Evolutionary conservation across 108 stramenopile genomes (phyloP), one percentile per base, ranked within the genome.

Genomic region (Discostella pseudostelligera): DNA sequence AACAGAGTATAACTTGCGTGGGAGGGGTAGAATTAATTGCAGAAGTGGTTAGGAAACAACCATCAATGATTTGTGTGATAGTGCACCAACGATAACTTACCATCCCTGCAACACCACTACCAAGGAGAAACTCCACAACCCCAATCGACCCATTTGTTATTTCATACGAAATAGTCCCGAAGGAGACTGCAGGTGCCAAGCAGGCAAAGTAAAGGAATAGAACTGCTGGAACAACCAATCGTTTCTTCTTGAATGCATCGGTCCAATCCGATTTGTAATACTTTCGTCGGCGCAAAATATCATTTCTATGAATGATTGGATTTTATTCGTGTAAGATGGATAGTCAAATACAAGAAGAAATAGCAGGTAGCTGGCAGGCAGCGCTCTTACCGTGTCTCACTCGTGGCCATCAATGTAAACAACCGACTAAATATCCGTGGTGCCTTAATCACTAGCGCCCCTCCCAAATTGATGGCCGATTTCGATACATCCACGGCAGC

Each of bases 151-250:
- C 89, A 49, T 82, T 83, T 13, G 97, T 98, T 22, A 93, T 84
- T 70, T 90, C 77, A 8, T 88, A 78, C 17, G 93, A 81, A 79
- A 96, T 94, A 12, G 93, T 94, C 1, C 96, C 96, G 66, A 98
- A 98, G 16, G 95, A 93, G 24, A 98, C 83, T 0, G 92, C 96
- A 6, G 98, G 98, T 17, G 95, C 76, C 13, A 98, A 73, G 55
- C 93, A 96, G 17, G 98, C 96, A 69, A 97, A 97, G 75, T 95
- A 98, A 0, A 98, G 83, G 74, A 98, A 98, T 20, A 96, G 56
- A 14, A 89, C 80, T 28, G 92, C 92, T 35, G 92, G 92, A 63
- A 93, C 74, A 16, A 83, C 83, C 48, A 86, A 81, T 44, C 82
- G 79, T 59, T 84, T 73, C 49, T 85, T 83, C 56, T 78, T 78